Evolutionary conservation across 2,329 filamentous ascomycete genomes (phyloP).

Genomic region (Periglandula ipomoeae): DNA sequence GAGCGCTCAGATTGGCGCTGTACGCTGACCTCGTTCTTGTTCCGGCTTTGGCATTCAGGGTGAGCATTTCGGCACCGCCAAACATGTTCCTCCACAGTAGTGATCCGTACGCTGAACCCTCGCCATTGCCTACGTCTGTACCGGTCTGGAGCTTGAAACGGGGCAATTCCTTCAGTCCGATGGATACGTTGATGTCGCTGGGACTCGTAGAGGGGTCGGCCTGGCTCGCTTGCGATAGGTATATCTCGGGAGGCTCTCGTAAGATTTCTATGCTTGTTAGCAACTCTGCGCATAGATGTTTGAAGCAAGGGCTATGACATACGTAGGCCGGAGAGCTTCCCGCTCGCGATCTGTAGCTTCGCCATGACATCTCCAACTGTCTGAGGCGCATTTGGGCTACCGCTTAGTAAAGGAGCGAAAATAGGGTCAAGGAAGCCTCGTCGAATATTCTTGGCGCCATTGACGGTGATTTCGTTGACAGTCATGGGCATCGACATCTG

Average conservation of each 20-base stretch:
- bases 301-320: slow-evolving; percentile 18
- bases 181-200: slow-evolving; percentile 73
- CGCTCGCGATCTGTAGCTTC: slow-evolving; percentile 59
- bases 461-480: slow-evolving; percentile 74
- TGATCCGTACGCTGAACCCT: slow-evolving; percentile 88
- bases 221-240: slow-evolving; percentile 65
- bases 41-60: slow-evolving; percentile 77
- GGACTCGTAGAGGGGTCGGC: slow-evolving; percentile 60
- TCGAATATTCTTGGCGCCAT: slow-evolving; percentile 78
- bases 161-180: slow-evolving; percentile 74
- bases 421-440: slow-evolving; percentile 73
- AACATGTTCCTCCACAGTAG: slow-evolving; percentile 85
- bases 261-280: slow-evolving; percentile 61
- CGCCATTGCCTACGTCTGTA: slow-evolving; percentile 86
- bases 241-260: slow-evolving; percentile 71
- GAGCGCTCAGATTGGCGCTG: slow-evolving; percentile 74
- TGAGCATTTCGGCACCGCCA: slow-evolving; percentile 84
- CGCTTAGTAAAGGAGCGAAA: slow-evolving; percentile 66
- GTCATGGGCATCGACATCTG: slow-evolving; percentile 84
- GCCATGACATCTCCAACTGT: slow-evolving; percentile 72
- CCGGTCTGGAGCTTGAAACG: slow-evolving; percentile 86
- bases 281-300: slow-evolving; percentile 10
- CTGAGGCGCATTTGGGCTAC: slow-evolving; percentile 56
- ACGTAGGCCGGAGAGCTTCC: slow-evolving; percentile 76
- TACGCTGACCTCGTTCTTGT: slow-evolving; percentile 89